These are phyloP conservation scores for Chrysanthemum lavandulifolium DNA, from an alignment of 129 eudicot genomes.

Conservation along the genomic window DNA sequence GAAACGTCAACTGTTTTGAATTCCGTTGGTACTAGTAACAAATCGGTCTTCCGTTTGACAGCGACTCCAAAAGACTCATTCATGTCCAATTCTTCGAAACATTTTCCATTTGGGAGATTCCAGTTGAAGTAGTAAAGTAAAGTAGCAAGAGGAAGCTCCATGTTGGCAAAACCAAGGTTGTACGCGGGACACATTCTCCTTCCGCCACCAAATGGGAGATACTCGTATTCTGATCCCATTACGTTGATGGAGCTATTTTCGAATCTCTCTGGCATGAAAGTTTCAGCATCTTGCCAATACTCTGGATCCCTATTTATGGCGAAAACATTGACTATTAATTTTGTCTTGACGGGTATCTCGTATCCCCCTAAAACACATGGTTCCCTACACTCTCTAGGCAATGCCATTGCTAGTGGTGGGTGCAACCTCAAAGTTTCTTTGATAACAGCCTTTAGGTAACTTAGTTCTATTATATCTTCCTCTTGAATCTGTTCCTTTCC, in stretches of 20 bases:
- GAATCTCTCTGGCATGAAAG: slow-evolving; percentile 30
- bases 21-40: too few relatives aligned
- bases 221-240: slow-evolving; percentile 18
- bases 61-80: slow-evolving; percentile 1
- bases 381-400: slow-evolving; percentile 21
- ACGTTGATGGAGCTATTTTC: slow-evolving; percentile 9
- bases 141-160: slow-evolving; percentile 21
- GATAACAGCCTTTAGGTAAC: slow-evolving; percentile 1
- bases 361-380: slow-evolving; percentile 21
- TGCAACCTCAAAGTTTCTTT: slow-evolving; percentile 8
- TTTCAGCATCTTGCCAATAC: slow-evolving; percentile 21
- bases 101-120: slow-evolving; percentile 26
- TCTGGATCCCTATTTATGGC: not conserved
- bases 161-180: slow-evolving; percentile 6
- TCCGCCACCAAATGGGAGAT: not conserved
- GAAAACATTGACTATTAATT: slow-evolving; percentile 12
- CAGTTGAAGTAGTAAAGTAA: slow-evolving; percentile 31
- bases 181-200: not conserved
- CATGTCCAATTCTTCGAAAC: slow-evolving; percentile 13
- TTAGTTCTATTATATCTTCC: not conserved
- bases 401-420: not conserved
- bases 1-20: not conserved
- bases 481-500: slow-evolving; percentile 7
- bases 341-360: not conserved
- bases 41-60: not conserved